phyloP scores from a whole-genome alignment of 2,329 filamentous ascomycete species.

The Cylindrodendrum hubeiense region DNA sequence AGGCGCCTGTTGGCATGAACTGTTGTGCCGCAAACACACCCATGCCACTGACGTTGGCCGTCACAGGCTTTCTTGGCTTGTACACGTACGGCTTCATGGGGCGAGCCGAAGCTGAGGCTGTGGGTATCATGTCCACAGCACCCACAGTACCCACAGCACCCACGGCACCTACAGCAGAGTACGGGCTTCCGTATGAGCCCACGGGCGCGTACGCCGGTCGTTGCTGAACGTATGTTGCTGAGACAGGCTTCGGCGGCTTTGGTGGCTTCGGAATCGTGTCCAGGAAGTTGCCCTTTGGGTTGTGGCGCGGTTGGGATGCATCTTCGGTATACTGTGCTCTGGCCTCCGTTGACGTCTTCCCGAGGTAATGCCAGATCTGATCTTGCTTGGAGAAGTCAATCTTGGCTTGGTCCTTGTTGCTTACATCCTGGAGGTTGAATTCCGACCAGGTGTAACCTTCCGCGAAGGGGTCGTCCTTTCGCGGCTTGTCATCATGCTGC shows the following conservation, averaged over 20 bases:
- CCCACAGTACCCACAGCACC: neutral
- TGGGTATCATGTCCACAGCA: neutral
- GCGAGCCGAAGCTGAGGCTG: conserved; percentile 15
- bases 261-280: conserved; percentile 73
- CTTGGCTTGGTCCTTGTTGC: conserved; percentile 73
- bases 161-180: conserved; percentile 1
- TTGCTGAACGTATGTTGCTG: conserved; percentile 37
- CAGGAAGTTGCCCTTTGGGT: conserved; percentile 78
- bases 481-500: conserved; percentile 70
- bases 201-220: conserved; percentile 44
- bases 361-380: conserved; percentile 90
- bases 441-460: conserved; percentile 82
- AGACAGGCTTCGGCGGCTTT: conserved; percentile 59
- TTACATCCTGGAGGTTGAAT: conserved; percentile 74
- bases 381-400: conserved; percentile 79
- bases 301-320: conserved; percentile 68
- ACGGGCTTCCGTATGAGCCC: conserved; percentile 23
- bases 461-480: conserved; percentile 75
- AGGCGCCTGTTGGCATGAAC: conserved; percentile 33
- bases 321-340: conserved; percentile 93
- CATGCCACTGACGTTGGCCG: conserved; percentile 37
- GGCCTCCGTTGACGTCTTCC: conserved; percentile 87
- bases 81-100: conserved; percentile 65
- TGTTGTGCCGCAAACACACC: conserved; percentile 43
- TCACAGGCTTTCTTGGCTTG: conserved; percentile 59